Evolutionary conservation across 257 asterid genomes (phyloP), one percentile per base, ranked within the genome.

Genomic region (Rhazya stricta): DNA sequence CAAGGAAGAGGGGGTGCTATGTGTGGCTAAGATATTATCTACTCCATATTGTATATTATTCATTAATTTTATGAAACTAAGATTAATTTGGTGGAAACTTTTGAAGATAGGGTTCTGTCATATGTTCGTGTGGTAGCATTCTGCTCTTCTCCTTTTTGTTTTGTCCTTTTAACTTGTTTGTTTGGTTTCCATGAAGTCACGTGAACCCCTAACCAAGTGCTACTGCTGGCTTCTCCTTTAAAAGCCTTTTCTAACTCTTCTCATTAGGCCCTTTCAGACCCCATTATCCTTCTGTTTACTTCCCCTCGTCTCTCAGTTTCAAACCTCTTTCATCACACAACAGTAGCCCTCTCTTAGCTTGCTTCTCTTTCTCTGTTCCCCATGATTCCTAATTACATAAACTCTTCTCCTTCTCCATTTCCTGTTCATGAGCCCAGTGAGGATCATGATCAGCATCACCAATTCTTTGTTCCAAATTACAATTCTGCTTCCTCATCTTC

Each of bases 51-150:
- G 45, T 48, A 9, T 75, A 60, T 69, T 67, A 36, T 43, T 11
- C 73, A 39, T 66, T 6, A 76, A 36, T 50, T 68, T 56, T 51
- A 70, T 21, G 19, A 46, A 76, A 54, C 23, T 13, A 71, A 62
- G 71, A 62, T 60, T 70, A 71, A 37, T 69, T 63, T 41, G 67
- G 57, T 32, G 56, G 63, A 67, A 69, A 71, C 36, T 39, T 68
- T 77, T 72, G 81, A 74, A 83, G 97, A 91, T 91, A 89, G 97
- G 92, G 92, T 87, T 89, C 56, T 85, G 90, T 83, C 78, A 84
- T 81, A 82, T 80, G 93, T 87, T 88, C 96, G 92, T 91, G 97
- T 92, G 96, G 97, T 90, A 76, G 90, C 86, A 88, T 88, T 87
- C 90, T 83, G 39, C 88, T 91, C 87, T 80, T 81, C 80, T 84